Evolutionary conservation across 2,329 filamentous ascomycete species (phyloP), one percentile per base, ranked within the genome.

Genomic region (Didymella sp.): DNA sequence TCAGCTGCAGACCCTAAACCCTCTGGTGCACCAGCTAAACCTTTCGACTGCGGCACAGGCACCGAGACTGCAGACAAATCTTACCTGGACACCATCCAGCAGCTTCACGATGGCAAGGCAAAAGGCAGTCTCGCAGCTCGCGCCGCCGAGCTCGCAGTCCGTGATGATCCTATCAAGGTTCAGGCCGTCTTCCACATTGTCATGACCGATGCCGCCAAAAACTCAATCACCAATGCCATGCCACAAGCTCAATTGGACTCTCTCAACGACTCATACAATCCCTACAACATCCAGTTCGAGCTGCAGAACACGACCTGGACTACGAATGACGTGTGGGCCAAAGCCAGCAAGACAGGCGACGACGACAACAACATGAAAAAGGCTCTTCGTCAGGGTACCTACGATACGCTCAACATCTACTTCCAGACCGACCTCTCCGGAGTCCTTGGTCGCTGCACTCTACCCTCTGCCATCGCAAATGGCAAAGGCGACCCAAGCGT

Each of bases 351-450:
- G 6, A 6, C 21, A 30, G 70, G 70, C 22, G 79, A 81, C 65
- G 80, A 81, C 61, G 67, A 79, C 43, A 81, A 82, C 58, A 63
- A 55, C 12, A 83, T 86, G 81, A 87, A 86, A 70, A 68, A 72
- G 22, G 71, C 79, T 2, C 79, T 86, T 2, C 82, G 84, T 21
- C 74, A 79, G 56, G 84, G 85, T 48, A 80, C 70, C 35, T 87
- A 87, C 72, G 60, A 66, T 35, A 79, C 80, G 1, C 77, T 86
- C 31, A 87, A 87, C 70, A 75, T 87, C 57, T 87, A 86, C 75
- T 86, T 86, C 75, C 82, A 86, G 70, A 82, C 81, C 28, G 77
- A 85, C 53, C 77, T 86, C 24, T 55, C 67, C 6, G 75, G 76
- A 50, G 72, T 85, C 4, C 77, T 87, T 2, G 84, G 84, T 2